A percentile compares a stretch with the other conserved stretches of the same genome.
Conservation (phyloP, 768 basidiomycete genomes). For the Amyloporia xantha region DNA sequence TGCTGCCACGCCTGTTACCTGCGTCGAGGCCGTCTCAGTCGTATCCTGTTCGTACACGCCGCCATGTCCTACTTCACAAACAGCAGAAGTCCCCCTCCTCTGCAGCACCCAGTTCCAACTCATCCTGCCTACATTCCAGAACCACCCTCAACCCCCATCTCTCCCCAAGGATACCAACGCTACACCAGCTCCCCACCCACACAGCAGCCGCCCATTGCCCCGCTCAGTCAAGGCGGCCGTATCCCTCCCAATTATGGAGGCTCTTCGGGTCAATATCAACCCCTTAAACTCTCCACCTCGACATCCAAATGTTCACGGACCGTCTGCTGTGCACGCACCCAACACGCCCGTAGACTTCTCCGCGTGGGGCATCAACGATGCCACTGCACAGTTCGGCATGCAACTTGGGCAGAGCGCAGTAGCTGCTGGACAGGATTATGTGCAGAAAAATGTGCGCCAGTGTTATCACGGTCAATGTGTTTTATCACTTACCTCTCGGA, state of each 20-base stretch:
- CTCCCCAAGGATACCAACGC: conserved; percentile 70
- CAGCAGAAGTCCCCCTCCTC: conserved; percentile 61
- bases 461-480: not conserved
- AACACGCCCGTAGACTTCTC: conserved; percentile 42
- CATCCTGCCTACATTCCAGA: conserved; percentile 84
- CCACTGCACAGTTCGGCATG: conserved; percentile 94
- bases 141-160: conserved; percentile 68
- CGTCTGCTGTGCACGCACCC: conserved; percentile 31
- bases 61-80: conserved; percentile 32
- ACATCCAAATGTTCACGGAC: conserved; percentile 21
- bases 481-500: conserved; percentile 8
- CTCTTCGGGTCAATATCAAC: conserved; percentile 24
- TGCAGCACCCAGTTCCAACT: conserved; percentile 84
- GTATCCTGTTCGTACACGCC: not conserved
- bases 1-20: conserved; percentile 5
- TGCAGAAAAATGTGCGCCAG: conserved; percentile 79
- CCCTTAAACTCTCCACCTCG: conserved; percentile 14
- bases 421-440: conserved; percentile 90
- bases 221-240: conserved; percentile 4
- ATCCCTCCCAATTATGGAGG: conserved; percentile 6
- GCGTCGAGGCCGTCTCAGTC: too few species aligned
- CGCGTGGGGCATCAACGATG: conserved; percentile 84
- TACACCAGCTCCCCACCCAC: conserved; percentile 56
- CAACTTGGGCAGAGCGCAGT: conserved; percentile 91
- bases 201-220: conserved; percentile 22